A percentile compares a stretch with the other conserved stretches of the same genome.
These are phyloP conservation scores for Teratosphaeriaceae sp. DNA, from an alignment of 2,329 filamentous ascomycete genomes.

Conservation along the genomic window DNA sequence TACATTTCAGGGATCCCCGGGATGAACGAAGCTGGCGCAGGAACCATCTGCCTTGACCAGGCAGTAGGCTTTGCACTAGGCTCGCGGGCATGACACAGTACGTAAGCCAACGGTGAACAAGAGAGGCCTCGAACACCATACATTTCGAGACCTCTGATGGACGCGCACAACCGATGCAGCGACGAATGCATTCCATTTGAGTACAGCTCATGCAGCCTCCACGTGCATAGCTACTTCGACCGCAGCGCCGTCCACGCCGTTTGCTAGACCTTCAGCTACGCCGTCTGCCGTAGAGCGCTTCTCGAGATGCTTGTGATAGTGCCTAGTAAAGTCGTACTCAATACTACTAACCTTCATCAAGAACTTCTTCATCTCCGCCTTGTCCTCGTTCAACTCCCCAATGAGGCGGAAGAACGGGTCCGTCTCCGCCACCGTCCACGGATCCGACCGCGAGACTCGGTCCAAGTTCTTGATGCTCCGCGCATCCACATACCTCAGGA, in stretches of 20 bases:
- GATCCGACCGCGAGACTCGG: slow-evolving; percentile 15
- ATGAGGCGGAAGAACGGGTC: slow-evolving; percentile 21
- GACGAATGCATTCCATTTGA: too few species aligned
- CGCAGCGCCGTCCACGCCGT: background rate
- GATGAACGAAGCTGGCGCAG: too few species aligned
- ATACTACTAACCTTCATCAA: slow-evolving; percentile 18
- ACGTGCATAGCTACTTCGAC: background rate
- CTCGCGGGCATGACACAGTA: too few species aligned
- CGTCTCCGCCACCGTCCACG: slow-evolving; percentile 20
- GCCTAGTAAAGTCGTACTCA: slow-evolving; percentile 21
- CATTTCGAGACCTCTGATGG: too few species aligned
- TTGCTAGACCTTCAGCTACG: background rate
- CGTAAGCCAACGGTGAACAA: too few species aligned
- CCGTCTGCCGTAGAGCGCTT: background rate
- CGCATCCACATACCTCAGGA: slow-evolving; percentile 29
- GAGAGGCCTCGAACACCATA: too few species aligned
- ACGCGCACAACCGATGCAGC: too few species aligned
- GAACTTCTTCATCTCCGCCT: slow-evolving; percentile 16
- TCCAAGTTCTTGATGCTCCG: slow-evolving; percentile 18
- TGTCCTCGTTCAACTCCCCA: slow-evolving; percentile 16
- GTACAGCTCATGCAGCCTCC: background rate
- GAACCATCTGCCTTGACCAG: too few species aligned
- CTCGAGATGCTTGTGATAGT: too few species aligned
- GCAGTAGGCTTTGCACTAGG: too few species aligned
- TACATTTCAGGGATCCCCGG: too few species aligned